A percentile compares a stretch with the other conserved stretches of the same genome.
Evolutionary conservation across 2,329 filamentous ascomycete genomes (phyloP).

Genomic region (Hymenoscyphus infarciens): DNA sequence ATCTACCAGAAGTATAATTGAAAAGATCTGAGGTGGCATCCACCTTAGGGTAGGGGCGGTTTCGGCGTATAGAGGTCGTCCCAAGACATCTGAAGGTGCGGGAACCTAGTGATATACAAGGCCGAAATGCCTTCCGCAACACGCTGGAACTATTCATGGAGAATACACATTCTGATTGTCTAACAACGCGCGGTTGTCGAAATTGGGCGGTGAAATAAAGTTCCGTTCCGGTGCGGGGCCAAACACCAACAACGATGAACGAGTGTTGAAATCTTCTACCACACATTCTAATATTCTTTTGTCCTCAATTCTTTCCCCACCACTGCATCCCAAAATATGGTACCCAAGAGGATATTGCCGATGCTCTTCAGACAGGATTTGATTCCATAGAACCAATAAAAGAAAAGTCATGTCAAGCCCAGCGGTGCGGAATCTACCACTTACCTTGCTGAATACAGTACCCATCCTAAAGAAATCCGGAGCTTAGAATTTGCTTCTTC

Average conservation of each 20-base stretch:
- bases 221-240: neutral
- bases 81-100: conserved; percentile 3
- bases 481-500: no score
- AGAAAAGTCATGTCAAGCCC: no score
- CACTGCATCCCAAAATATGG: neutral
- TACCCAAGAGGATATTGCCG: no score
- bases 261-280: neutral
- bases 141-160: conserved; percentile 2
- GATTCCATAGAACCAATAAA: no score
- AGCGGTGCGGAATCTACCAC: no score
- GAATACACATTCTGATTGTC: neutral
- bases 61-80: neutral
- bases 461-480: no score
- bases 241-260: neutral
- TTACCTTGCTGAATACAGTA: no score
- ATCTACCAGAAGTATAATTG: conserved; percentile 8
- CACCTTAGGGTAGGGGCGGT: neutral
- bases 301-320: neutral
- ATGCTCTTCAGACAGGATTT: no score
- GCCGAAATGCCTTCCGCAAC: conserved; percentile 4
- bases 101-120: conserved; percentile 3
- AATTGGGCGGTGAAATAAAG: neutral
- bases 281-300: neutral
- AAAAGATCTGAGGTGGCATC: conserved; percentile 9
- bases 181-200: neutral